phyloP scores from a whole-genome alignment of 1,139 yeast species.

The Groenewaldozyma sp. region DNA sequence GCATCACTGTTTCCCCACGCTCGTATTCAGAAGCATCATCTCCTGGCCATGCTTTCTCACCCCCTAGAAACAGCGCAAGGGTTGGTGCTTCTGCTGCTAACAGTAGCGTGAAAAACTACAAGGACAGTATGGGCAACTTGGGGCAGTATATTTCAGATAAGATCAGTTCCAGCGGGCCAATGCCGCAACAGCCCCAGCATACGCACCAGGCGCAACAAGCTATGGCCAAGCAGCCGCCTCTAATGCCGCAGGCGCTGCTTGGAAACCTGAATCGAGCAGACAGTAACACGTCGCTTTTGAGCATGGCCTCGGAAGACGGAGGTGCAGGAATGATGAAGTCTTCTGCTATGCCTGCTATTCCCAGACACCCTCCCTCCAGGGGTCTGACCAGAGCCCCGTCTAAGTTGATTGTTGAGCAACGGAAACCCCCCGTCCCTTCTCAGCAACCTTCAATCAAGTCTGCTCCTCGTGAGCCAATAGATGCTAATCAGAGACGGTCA shows the following conservation, averaged over 20 bases:
- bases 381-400: conserved; percentile 18
- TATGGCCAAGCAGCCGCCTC: too few species aligned
- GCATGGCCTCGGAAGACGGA: not conserved
- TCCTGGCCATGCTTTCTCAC: too few species aligned
- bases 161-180: too few species aligned
- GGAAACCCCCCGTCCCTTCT: conserved; percentile 10
- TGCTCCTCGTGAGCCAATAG: too few species aligned
- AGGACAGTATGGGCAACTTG: not conserved
- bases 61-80: too few species aligned
- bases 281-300: not conserved
- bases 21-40: conserved; percentile 2
- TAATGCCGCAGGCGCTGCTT: too few species aligned
- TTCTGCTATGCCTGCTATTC: not conserved
- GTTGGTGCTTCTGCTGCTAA: conserved; percentile 3
- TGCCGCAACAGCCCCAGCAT: too few species aligned
- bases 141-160: not conserved
- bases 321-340: too few species aligned
- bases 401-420: conserved; percentile 13
- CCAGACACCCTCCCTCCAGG: conserved; percentile 17
- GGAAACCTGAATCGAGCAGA: not conserved
- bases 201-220: too few species aligned
- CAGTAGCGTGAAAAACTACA: conserved; percentile 19
- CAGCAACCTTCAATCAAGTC: conserved; percentile 12
- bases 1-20: not conserved
- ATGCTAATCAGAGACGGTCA: too few species aligned